Percentiles rank a stretch among this genome's conserved stretches.
Conservation (phyloP, 805 yeast species). For the Ogataea angusta region DNA sequence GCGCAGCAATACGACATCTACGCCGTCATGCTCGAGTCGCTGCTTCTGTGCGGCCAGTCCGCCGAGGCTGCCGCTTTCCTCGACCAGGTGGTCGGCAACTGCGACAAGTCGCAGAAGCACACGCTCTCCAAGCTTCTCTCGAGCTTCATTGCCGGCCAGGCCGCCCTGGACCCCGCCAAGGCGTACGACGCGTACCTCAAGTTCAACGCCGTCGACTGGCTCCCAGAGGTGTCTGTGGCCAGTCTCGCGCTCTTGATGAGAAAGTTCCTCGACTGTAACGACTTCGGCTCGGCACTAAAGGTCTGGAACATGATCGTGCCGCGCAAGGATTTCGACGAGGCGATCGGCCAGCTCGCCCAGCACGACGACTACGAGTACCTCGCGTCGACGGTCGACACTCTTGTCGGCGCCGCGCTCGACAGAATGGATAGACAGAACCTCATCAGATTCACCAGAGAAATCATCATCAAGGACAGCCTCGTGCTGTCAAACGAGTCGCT, state of each 20-base stretch:
- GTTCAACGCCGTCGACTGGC: slow-evolving; percentile 30
- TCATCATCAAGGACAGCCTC: slow-evolving; percentile 28
- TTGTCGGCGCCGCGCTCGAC: slow-evolving; percentile 19
- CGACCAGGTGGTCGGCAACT: slow-evolving; percentile 43
- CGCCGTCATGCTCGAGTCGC: slow-evolving; percentile 47
- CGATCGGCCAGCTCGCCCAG: slow-evolving; percentile 12
- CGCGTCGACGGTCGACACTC: slow-evolving; percentile 21
- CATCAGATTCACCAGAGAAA: slow-evolving; percentile 30
- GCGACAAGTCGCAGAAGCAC: slow-evolving; percentile 17
- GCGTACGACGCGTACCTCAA: slow-evolving; percentile 27
- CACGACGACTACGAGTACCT: slow-evolving; percentile 19
- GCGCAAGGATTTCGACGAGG: slow-evolving; percentile 31
- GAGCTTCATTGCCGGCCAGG: slow-evolving; percentile 27
- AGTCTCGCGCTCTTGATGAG: slow-evolving; percentile 27
- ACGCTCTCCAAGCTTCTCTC: slow-evolving; percentile 24
- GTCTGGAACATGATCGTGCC: slow-evolving; percentile 33
- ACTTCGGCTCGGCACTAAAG: slow-evolving; percentile 24
- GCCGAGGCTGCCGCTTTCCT: slow-evolving; percentile 53
- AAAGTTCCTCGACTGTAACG: slow-evolving; percentile 20
- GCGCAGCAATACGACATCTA: slow-evolving; percentile 47
- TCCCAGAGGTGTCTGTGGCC: slow-evolving; percentile 33
- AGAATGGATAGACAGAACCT: slow-evolving; percentile 24
- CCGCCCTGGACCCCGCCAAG: slow-evolving; percentile 23
- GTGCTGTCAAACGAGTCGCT: slow-evolving; percentile 23
- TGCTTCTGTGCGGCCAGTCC: slow-evolving; percentile 48